Conservation (phyloP, 495 filamentous ascomycete genomes). For the Xylona heveae region DNA sequence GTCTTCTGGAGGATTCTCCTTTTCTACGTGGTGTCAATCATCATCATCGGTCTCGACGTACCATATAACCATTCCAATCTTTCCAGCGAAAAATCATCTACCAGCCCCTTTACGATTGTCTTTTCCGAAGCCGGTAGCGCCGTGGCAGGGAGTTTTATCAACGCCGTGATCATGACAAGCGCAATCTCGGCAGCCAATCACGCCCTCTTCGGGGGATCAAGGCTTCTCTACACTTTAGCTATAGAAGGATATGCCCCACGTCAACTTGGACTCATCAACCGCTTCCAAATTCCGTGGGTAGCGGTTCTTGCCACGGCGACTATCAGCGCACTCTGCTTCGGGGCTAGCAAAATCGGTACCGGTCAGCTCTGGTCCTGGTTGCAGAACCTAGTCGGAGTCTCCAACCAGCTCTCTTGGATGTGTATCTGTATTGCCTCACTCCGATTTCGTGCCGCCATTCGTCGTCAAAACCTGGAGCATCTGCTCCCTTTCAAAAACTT, state of each 20-base stretch:
- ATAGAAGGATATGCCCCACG: conserved; percentile 23
- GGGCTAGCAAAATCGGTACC: conserved; percentile 37
- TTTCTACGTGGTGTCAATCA: conserved; percentile 27
- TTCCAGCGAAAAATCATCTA: conserved; percentile 17
- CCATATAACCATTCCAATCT: conserved; percentile 28
- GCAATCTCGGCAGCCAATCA: conserved; percentile 27
- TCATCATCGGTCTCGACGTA: conserved; percentile 29
- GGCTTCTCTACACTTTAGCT: no score
- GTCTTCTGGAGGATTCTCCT: conserved; percentile 32
- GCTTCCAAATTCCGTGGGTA: conserved; percentile 34
- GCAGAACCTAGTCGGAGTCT: conserved; percentile 34
- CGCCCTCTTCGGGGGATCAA: no score
- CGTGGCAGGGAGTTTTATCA: conserved; percentile 30
- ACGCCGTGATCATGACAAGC: conserved; percentile 32
- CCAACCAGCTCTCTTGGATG: conserved; percentile 40
- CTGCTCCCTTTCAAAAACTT: conserved; percentile 39
- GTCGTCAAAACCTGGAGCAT: conserved; percentile 29
- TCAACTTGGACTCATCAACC: conserved; percentile 27
- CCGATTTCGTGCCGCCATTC: conserved; percentile 32
- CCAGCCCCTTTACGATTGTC: conserved; percentile 31
- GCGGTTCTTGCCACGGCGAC: conserved; percentile 31
- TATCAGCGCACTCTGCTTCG: conserved; percentile 36
- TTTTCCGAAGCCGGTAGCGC: conserved; percentile 25
- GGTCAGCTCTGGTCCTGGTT: conserved; percentile 36
- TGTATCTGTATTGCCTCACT: conserved; percentile 35